Evolutionary conservation across 257 asterid genomes (phyloP), one percentile per base, ranked within the genome.

Genomic region (Fraxinus quadrangulata): DNA sequence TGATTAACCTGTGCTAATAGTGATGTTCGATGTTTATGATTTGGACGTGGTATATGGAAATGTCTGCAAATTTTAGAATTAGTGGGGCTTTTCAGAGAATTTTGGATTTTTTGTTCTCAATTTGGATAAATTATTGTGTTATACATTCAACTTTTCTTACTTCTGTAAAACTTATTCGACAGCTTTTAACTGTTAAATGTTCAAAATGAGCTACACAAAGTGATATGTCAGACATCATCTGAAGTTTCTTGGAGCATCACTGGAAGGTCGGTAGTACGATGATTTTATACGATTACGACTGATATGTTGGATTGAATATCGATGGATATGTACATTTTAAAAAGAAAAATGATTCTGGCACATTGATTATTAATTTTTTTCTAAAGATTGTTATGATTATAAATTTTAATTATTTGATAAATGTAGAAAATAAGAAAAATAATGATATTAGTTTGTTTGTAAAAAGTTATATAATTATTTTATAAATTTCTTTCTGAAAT

Each of bases 91-190:
- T 24, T 24, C 6, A 12, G 13, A 63, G 19, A 24, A 63, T 16
- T 23, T 3, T 23, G 36, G 36, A 63, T 63, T 21, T 40, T 54
- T 54, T 1, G 23, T 54, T n/a, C 26, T 54, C 9, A n/a, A n/a
- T 63, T 73, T 77, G 77, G 71, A 45, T 80, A 63, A 70, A 70
- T 70, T 37, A 21, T 70, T 47, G 39, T 40, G 63, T 56, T 49
- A 70, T 23, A 24, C 63, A 2, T 56, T 75, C 76, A 67, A 51
- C 7, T 24, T 40, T 31, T 63, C 69, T 23, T 63, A 11, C 7
- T 63, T 63, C 26, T 8, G 34, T 8, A 12, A 3, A 11, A 63
- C 34, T 63, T 63, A 12, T 24, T 63, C 2, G 10, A 63, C 69
- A 23, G 69, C 36, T 24, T 63, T 26, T 11, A 26, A 24, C 16